These are phyloP conservation scores for Mycena kentingensis DNA, from an alignment of 768 basidiomycete genomes.

Conservation along the genomic window DNA sequence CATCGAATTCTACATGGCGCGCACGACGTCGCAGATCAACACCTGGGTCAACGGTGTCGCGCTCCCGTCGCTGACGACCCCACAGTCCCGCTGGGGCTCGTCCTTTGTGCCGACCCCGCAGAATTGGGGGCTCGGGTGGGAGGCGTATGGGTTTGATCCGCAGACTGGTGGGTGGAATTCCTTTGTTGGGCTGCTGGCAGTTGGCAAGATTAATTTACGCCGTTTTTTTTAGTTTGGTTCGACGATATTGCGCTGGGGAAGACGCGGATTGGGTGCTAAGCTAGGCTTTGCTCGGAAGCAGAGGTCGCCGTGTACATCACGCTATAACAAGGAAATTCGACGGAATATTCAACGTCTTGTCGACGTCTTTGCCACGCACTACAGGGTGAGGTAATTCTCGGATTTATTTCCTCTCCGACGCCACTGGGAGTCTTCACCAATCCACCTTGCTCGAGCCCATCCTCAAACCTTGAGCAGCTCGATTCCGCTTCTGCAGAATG, in stretches of 20 bases:
- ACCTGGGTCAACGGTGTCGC: conserved; percentile 22
- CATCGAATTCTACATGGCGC: conserved; percentile 26
- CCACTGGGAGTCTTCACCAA: too few relatives aligned
- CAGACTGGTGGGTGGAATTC: conserved; percentile 21
- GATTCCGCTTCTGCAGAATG: too few relatives aligned
- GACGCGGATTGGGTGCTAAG: conserved; percentile 24
- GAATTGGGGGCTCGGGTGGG: conserved; percentile 26
- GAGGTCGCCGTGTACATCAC: too few relatives aligned
- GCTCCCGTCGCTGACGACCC: conserved; percentile 22
- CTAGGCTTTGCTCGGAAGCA: too few relatives aligned
- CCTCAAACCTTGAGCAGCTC: too few relatives aligned
- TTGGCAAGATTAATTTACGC: background rate
- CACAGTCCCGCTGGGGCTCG: conserved; percentile 24
- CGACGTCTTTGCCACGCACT: too few relatives aligned
- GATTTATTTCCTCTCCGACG: too few relatives aligned
- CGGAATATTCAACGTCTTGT: too few relatives aligned
- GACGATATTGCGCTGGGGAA: conserved; percentile 24
- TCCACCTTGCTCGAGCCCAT: too few relatives aligned
- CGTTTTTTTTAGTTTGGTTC: conserved; percentile 22
- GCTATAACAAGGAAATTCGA: too few relatives aligned
- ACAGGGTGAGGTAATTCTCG: too few relatives aligned
- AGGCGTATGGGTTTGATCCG: conserved; percentile 21
- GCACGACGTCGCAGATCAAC: conserved; percentile 21
- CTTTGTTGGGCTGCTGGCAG: background rate
- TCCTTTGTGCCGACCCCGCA: conserved; percentile 22